Evolutionary conservation across 352 stramenopile species (phyloP).

Genomic region (Phytophthora crassamura): DNA sequence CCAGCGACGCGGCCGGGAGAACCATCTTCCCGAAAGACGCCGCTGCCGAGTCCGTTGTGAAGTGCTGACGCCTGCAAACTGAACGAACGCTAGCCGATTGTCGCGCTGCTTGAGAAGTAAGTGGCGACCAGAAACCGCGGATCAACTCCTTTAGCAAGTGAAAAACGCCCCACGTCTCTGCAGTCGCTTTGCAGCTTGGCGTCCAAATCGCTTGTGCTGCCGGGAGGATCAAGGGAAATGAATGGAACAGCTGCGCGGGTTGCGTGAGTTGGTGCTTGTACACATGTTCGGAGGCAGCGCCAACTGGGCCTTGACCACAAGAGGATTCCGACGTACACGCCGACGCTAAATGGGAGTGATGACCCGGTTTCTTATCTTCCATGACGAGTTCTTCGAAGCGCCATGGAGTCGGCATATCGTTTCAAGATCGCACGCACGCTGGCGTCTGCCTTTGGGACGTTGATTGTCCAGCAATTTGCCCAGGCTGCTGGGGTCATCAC

Average conservation of each 20-base stretch:
- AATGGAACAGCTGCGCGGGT: constrained; percentile 27
- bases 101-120: constrained; percentile 6
- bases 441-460: too few species aligned
- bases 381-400: neutral
- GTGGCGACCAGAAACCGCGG: constrained; percentile 11
- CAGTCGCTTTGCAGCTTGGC: constrained; percentile 3
- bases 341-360: neutral
- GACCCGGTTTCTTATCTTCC: constrained; percentile 11
- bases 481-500: too few species aligned
- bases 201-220: constrained; percentile 29
- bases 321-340: constrained; percentile 11
- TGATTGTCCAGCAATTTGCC: too few species aligned
- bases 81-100: neutral
- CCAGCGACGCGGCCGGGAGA: constrained; percentile 19
- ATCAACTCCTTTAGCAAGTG: too few species aligned
- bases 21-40: constrained; percentile 20
- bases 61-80: neutral
- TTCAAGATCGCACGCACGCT: constrained; percentile 2
- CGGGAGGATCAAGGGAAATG: constrained; percentile 23
- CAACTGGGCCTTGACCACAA: neutral
- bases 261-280: constrained; percentile 8
- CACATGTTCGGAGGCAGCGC: neutral
- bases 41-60: neutral
- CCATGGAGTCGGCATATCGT: neutral
- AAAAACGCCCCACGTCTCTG: constrained; percentile 11